Percentiles rank a stretch among this genome's conserved stretches.
phyloP scores from a whole-genome alignment of 768 basidiomycete genomes.

The Lactarius sanguifluus region DNA sequence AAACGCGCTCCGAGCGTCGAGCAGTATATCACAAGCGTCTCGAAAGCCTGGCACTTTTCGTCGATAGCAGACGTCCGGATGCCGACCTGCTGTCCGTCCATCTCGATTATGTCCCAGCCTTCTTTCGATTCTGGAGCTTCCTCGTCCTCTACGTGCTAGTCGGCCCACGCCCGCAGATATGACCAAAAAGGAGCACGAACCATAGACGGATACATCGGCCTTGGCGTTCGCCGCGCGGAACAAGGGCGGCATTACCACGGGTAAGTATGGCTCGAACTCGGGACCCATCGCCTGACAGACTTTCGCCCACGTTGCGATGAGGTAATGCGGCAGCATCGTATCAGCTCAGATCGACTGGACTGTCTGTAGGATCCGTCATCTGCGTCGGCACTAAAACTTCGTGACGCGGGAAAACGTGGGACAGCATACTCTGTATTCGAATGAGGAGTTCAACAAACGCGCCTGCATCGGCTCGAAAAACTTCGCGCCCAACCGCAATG shows the following conservation, averaged over 20 bases:
- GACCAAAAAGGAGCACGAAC: conserved; percentile 39
- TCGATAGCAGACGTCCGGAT: conserved; percentile 80
- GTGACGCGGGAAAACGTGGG: not conserved
- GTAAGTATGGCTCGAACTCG: conserved; percentile 86
- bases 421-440: conserved; percentile 66
- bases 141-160: conserved; percentile 47
- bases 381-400: not conserved
- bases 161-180: conserved; percentile 11
- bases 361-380: conserved; percentile 44
- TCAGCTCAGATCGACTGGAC: conserved; percentile 68
- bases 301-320: conserved; percentile 88
- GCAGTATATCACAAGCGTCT: conserved; percentile 80
- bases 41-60: conserved; percentile 86
- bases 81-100: conserved; percentile 75
- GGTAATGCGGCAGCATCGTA: conserved; percentile 67
- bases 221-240: conserved; percentile 76
- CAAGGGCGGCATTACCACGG: conserved; percentile 79
- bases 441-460: conserved; percentile 72
- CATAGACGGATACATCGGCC: conserved; percentile 72
- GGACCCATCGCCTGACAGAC: conserved; percentile 81
- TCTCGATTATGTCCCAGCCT: conserved; percentile 74
- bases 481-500: conserved; percentile 80
- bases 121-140: conserved; percentile 59
- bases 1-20: conserved; percentile 65
- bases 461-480: conserved; percentile 73